A percentile compares a stretch with the other conserved stretches of the same genome.
These are phyloP conservation scores for Margaritispora aquatica DNA, from an alignment of 495 filamentous ascomycete genomes.

Conservation along the genomic window DNA sequence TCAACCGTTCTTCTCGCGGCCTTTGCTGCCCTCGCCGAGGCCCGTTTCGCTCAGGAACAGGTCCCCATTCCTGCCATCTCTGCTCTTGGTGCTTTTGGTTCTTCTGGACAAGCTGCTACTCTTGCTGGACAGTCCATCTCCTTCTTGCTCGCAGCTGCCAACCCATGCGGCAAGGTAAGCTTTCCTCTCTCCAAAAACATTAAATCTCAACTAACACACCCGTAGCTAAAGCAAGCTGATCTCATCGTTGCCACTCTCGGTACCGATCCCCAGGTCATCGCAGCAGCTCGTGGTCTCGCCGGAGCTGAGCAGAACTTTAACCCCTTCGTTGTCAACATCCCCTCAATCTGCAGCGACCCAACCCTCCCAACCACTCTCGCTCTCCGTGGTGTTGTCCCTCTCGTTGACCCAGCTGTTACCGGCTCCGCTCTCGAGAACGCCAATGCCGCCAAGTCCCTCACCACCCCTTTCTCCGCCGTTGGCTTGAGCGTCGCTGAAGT, in stretches of 20 bases:
- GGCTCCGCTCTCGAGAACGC: constrained; percentile 48
- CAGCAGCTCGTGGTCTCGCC: constrained; percentile 51
- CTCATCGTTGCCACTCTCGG: constrained; percentile 50
- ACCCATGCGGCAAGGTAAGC: constrained; percentile 23
- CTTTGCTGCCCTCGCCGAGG: constrained; percentile 17
- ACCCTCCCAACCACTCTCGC: constrained; percentile 48
- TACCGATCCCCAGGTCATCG: constrained; percentile 42
- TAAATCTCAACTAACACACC: background rate
- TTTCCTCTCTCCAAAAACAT: background rate
- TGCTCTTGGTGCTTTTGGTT: constrained; percentile 8
- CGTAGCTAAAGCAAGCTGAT: constrained; percentile 39
- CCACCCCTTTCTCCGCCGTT: constrained; percentile 43
- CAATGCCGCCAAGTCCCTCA: constrained; percentile 41
- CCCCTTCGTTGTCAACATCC: constrained; percentile 47
- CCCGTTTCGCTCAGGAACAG: constrained; percentile 25
- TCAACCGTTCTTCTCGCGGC: constrained; percentile 18
- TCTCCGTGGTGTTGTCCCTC: constrained; percentile 53
- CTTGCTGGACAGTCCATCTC: constrained; percentile 19
- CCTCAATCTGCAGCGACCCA: constrained; percentile 51
- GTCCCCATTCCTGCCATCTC: constrained; percentile 19
- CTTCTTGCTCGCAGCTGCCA: constrained; percentile 20
- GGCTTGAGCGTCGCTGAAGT: constrained; percentile 52
- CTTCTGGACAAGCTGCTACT: constrained; percentile 20
- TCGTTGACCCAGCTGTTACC: constrained; percentile 50
- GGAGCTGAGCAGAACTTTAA: constrained; percentile 68